Conservation (phyloP, 2,329 filamentous ascomycete genomes). For the Simplicillium sp. region DNA sequence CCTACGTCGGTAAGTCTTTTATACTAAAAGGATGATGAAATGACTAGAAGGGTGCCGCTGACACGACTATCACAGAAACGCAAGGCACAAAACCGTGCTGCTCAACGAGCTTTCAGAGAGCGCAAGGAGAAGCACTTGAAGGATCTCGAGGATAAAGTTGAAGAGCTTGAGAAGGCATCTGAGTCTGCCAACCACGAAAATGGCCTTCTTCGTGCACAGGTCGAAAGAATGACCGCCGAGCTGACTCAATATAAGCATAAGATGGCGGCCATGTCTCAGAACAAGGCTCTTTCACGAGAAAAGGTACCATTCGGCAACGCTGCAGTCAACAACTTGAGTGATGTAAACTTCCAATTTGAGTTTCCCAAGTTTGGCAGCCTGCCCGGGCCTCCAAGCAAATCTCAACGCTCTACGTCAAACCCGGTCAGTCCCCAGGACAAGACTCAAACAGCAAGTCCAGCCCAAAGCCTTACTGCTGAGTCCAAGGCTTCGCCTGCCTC, state of each 20-base stretch:
- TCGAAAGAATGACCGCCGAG: slow-evolving; percentile 79
- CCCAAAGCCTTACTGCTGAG: slow-evolving; percentile 18
- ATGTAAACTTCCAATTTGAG: slow-evolving; percentile 87
- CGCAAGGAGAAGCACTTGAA: slow-evolving; percentile 89
- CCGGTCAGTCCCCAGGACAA: slow-evolving; percentile 20
- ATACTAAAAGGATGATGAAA: neutral
- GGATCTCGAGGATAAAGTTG: slow-evolving; percentile 70
- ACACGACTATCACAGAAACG: slow-evolving; percentile 54
- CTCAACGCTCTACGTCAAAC: slow-evolving; percentile 17
- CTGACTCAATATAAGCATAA: slow-evolving; percentile 86
- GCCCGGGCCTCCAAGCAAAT: slow-evolving; percentile 31
- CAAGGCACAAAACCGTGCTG: slow-evolving; percentile 91
- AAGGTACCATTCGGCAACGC: slow-evolving; percentile 30
- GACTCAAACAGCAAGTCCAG: slow-evolving; percentile 10
- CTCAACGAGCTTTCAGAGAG: slow-evolving; percentile 87
- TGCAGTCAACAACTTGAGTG: slow-evolving; percentile 51
- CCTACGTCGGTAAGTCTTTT: slow-evolving; percentile 75
- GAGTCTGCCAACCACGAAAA: slow-evolving; percentile 82
- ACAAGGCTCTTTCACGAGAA: slow-evolving; percentile 28
- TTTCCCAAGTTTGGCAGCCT: slow-evolving; percentile 88
- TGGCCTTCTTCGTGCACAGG: slow-evolving; percentile 68
- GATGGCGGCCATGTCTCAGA: slow-evolving; percentile 47
- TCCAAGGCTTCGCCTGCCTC: slow-evolving; percentile 12
- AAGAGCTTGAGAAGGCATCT: slow-evolving; percentile 72
- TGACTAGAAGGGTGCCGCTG: slow-evolving; percentile 1